Conservation (phyloP, 2,329 filamentous ascomycete genomes). For the Aschersonia sp. region DNA sequence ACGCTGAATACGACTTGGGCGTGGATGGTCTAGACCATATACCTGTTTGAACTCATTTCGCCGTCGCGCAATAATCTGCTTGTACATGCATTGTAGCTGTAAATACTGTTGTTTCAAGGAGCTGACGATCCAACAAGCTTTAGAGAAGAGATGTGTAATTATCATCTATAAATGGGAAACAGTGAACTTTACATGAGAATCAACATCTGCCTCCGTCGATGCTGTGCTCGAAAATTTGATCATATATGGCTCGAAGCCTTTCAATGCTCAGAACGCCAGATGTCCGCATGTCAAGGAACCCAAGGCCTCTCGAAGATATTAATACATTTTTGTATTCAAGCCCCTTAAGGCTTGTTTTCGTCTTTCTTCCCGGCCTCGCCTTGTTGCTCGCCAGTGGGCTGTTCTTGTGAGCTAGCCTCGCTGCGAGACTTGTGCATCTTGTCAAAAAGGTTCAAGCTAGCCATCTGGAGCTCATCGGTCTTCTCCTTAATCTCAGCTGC, state of each 20-base stretch:
- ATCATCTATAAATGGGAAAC: slow-evolving; percentile 25
- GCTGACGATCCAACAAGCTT: not conserved
- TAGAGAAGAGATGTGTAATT: slow-evolving; percentile 40
- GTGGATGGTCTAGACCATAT: slow-evolving; percentile 5
- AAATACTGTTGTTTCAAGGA: not conserved
- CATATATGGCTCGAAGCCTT: slow-evolving; percentile 24
- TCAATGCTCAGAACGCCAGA: slow-evolving; percentile 37
- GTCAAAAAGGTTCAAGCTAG: slow-evolving; percentile 93
- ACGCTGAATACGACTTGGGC: slow-evolving; percentile 8
- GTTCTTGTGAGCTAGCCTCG: slow-evolving; percentile 44
- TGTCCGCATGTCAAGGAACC: slow-evolving; percentile 30
- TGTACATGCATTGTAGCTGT: too few relatives aligned
- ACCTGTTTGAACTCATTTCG: not conserved
- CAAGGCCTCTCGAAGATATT: slow-evolving; percentile 7
- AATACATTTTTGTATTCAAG: not conserved
- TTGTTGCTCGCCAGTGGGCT: slow-evolving; percentile 32
- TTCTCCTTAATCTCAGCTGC: slow-evolving; percentile 95
- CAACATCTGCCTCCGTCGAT: slow-evolving; percentile 30
- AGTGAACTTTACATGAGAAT: slow-evolving; percentile 17
- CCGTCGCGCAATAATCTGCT: too few relatives aligned
- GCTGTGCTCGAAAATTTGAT: slow-evolving; percentile 17
- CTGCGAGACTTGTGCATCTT: slow-evolving; percentile 97
- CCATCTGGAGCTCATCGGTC: slow-evolving; percentile 94
- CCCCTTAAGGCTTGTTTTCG: slow-evolving; percentile 50
- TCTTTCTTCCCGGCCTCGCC: slow-evolving; percentile 65